phyloP scores from a whole-genome alignment of 768 basidiomycete species.

The Xerocomellus amylosporus region DNA sequence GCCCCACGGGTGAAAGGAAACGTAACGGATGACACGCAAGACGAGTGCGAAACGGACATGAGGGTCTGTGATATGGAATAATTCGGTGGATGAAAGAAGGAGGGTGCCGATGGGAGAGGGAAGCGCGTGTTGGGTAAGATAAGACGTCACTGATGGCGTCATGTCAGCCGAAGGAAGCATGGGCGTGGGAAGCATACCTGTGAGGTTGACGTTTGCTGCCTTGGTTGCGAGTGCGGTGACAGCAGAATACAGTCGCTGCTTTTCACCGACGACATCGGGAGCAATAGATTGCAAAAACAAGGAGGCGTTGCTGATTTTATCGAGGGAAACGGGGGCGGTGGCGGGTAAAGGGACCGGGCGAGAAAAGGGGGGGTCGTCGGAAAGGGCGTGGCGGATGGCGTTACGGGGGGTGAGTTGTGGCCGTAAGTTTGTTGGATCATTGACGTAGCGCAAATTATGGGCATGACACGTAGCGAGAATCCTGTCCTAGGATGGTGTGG shows the following conservation, averaged over 20 bases:
- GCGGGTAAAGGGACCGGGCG: conserved; percentile 21
- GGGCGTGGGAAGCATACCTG: conserved; percentile 36
- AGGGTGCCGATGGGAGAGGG: conserved; percentile 52
- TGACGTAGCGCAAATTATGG: conserved; percentile 56
- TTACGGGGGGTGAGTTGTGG: conserved; percentile 72
- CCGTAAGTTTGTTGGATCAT: conserved; percentile 72
- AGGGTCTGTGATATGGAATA: conserved; percentile 36
- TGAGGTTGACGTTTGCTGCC: conserved; percentile 40
- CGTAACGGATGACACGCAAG: conserved; percentile 60
- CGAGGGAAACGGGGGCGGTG: conserved; percentile 34
- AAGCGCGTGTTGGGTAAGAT: conserved; percentile 35
- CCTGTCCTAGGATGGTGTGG: conserved; percentile 52
- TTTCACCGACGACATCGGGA: conserved; percentile 33
- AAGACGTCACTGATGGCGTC: conserved; percentile 39
- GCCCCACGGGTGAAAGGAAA: conserved; percentile 79
- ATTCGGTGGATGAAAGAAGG: conserved; percentile 39
- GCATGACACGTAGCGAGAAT: conserved; percentile 76
- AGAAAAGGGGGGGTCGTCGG: conserved; percentile 13
- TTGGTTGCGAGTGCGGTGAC: conserved; percentile 36
- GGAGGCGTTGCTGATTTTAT: conserved; percentile 32
- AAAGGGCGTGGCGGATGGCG: conserved; percentile 55
- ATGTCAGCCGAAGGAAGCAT: neutral
- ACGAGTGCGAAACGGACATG: conserved; percentile 42
- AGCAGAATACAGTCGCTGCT: conserved; percentile 39
- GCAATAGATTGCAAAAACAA: conserved; percentile 29